Base-by-base conservation (phyloP, 1,284 basidiomycete genomes). In the Ceratobasidium sp. region DNA sequence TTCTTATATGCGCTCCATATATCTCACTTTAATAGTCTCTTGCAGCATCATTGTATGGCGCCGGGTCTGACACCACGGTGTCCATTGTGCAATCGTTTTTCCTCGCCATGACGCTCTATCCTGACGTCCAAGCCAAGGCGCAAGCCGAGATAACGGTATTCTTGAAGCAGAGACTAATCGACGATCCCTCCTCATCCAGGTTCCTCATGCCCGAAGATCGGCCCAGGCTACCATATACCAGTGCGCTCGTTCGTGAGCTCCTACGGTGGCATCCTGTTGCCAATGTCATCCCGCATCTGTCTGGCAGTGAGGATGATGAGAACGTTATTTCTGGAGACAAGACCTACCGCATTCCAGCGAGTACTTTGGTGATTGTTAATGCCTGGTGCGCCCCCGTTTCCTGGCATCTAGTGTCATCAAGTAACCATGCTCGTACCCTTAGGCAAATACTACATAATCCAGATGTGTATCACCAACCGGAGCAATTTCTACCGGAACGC, bases 81-180 rank as follows among this genome's bases (percentile, higher is more conserved):
- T 68, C 65, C 6, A 26, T 54, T 17, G 35, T 68, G 3, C 47
- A 68, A 39, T 53, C 65, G 2, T 68, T 68, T 39, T 68, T 68
- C 49, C 65, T 68, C 10, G 65, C 65, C 20, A 68, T 68, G 65
- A 68, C 65, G 15, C 65, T 68, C 31, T 53, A 68, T 23, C 65
- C 65, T 26, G 47, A 68, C 8, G 51, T 54, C 20, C 65, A 68
- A 51, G 49, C 65, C 51, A 68, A 54, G 37, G 65, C 49, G 28
- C 65, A 68, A 54, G 65, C 47, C 23, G 65, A 68, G 28, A 68
- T 68, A 53, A 26, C 26, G n/a, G 51, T 31, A 10, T 68, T 33
- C 54, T 23, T 54, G 15, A 35, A 68, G 13, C 35, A 53, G 10
- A 31, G 65, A 3, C 23, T 42, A 23, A 33, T 23, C 31, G 49